A percentile compares a stretch with the other conserved stretches of the same genome.
Conservation (phyloP, 2,329 filamentous ascomycete species). For the Fusarium zealandicum region DNA sequence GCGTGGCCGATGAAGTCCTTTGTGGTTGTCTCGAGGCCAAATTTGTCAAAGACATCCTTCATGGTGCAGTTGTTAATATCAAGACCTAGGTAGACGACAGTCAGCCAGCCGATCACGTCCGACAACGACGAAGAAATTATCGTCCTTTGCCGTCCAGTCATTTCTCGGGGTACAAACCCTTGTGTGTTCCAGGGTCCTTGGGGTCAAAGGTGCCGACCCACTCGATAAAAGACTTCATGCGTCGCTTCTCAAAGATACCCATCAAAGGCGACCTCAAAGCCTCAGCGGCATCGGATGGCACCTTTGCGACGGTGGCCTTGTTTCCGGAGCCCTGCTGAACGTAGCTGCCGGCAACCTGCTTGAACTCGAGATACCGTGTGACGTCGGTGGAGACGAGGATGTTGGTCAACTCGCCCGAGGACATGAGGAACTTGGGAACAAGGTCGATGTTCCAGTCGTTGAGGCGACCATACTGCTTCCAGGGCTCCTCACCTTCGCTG, state of each 20-base stretch:
- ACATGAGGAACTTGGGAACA: constrained; percentile 98
- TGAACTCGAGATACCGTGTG: constrained; percentile 88
- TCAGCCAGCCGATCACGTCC: constrained; percentile 19
- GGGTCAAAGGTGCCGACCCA: constrained; percentile 89
- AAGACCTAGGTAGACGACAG: constrained; percentile 65
- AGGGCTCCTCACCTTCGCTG: constrained; percentile 80
- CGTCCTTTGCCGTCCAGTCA: not conserved
- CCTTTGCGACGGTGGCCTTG: constrained; percentile 94
- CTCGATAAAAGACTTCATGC: constrained; percentile 95
- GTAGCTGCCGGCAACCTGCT: constrained; percentile 93
- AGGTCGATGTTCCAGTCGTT: constrained; percentile 99
- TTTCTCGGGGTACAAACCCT: constrained; percentile 65
- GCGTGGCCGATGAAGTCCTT: constrained; percentile 97
- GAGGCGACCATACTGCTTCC: constrained; percentile 95
- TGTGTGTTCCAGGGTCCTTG: constrained; percentile 85
- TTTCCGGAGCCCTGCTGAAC: constrained; percentile 86
- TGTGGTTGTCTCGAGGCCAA: constrained; percentile 86
- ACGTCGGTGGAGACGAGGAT: constrained; percentile 97
- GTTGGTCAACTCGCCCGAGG: constrained; percentile 97
- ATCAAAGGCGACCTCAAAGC: constrained; percentile 92
- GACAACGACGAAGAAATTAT: not conserved
- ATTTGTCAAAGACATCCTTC: constrained; percentile 99
- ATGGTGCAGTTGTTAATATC: constrained; percentile 82
- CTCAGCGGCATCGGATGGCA: constrained; percentile 90
- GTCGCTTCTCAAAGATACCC: constrained; percentile 96